phyloP scores from a whole-genome alignment of 129 eudicot species.

The Tanacetum coccineum region DNA sequence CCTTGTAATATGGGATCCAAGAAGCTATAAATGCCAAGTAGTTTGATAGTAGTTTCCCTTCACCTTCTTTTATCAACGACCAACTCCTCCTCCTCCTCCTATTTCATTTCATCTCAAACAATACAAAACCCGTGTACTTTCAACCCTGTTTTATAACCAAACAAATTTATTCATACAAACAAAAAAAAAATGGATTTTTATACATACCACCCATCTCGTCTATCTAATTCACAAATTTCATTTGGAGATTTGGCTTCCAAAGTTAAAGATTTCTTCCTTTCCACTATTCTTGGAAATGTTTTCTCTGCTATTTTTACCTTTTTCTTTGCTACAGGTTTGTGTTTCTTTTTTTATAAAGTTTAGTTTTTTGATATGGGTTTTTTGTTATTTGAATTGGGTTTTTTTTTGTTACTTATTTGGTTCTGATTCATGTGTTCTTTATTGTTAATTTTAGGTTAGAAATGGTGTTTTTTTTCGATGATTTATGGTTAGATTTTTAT shows the following conservation, averaged over 20 bases:
- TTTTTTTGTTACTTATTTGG: slow-evolving; percentile 9
- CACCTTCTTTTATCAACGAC: slow-evolving; percentile 37
- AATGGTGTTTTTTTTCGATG: background rate
- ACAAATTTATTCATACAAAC: background rate
- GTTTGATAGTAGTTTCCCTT: slow-evolving; percentile 27
- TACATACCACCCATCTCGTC: slow-evolving; percentile 68
- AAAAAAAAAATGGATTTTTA: slow-evolving; percentile 57
- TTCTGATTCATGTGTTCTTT: background rate
- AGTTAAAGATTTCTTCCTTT: slow-evolving; percentile 55
- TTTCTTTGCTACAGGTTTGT: slow-evolving; percentile 82
- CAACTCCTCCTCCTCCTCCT: slow-evolving; percentile 21
- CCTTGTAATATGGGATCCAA: slow-evolving; percentile 4
- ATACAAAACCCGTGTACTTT: slow-evolving; percentile 30
- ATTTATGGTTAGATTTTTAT: no score
- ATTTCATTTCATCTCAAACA: background rate
- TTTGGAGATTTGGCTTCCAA: slow-evolving; percentile 37
- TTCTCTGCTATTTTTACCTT: slow-evolving; percentile 92
- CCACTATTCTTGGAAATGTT: slow-evolving; percentile 64
- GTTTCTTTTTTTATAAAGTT: background rate
- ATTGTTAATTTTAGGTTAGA: slow-evolving; percentile 11
- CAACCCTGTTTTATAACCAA: background rate
- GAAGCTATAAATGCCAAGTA: slow-evolving; percentile 49
- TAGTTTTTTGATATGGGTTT: slow-evolving; percentile 17
- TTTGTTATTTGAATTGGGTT: slow-evolving; percentile 16
- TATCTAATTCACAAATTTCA: slow-evolving; percentile 40